Base-by-base conservation (phyloP, 768 basidiomycete genomes). In the Mycena filopes region DNA sequence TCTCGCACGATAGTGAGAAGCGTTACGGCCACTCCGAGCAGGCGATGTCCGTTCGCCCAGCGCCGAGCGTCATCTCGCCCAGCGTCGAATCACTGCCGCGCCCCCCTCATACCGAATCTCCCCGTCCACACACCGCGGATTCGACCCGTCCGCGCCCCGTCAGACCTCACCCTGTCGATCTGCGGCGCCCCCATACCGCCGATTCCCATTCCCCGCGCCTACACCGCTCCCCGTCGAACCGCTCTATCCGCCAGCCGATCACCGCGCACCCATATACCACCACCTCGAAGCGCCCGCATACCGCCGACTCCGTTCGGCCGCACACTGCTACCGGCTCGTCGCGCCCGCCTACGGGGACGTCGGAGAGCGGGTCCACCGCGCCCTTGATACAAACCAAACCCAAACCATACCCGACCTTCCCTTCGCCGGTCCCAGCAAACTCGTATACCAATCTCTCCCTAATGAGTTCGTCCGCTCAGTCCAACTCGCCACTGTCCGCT, bases 381-480 rank as follows among this genome's bases (percentile, higher is more conserved):
- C 43, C 43, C 6, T 25, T 56, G 20, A 36, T 4, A n/a, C n/a
- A n/a, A n/a, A n/a, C n/a, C n/a, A n/a, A n/a, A 10, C 36, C 36
- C 11, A 56, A 58, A 18, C 60, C 65, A 2, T 50, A 61, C 38
- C 57, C 65, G 2, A 36, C 45, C 1, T 66, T 61, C 40, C 65
- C 65, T 8, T 60, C 65, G 8, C 65, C 65, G 23, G n/a, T n/a
- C n/a, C n/a, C n/a, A n/a, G 59, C 59, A 1, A 48, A 41, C 36
- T 66, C 65, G 9, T 50, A 50, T 31, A 60, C 36, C 2, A 51
- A 43, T 7, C 58, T 56, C 26, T 60, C 63, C 2, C 13, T 25
- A 18, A 29, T 56, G 20, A 28, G 29, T 21, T 16, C 25, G 4
- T 46, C 43, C 2, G 16, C 45, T 15, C 20, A 42, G 11, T 33